Evolutionary conservation across 2,329 filamentous ascomycete species (phyloP).

Genomic region (Colletotrichum aenigma): DNA sequence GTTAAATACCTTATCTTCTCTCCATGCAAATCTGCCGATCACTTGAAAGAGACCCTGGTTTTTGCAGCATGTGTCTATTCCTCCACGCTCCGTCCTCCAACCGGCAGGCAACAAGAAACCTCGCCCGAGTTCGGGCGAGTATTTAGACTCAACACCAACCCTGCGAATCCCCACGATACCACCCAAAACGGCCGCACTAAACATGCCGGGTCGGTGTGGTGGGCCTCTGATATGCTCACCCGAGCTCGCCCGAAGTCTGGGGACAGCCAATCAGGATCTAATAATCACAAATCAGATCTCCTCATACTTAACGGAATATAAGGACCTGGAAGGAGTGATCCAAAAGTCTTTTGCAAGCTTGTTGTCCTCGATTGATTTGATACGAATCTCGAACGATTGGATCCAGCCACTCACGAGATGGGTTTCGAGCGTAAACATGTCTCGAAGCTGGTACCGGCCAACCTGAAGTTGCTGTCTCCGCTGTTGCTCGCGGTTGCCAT

Average conservation of each 20-base stretch:
- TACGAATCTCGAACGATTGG: neutral
- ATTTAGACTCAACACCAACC: neutral
- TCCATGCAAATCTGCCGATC: neutral
- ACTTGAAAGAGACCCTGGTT: neutral
- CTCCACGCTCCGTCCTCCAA: neutral
- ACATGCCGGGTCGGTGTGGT: conserved; percentile 36
- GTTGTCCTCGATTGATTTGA: neutral
- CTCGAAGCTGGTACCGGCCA: conserved; percentile 7
- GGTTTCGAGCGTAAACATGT: conserved; percentile 9
- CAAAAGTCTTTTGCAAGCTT: neutral
- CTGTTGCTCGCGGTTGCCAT: conserved; percentile 10
- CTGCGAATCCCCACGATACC: neutral
- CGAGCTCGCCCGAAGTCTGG: conserved; percentile 13
- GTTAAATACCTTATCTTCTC: neutral
- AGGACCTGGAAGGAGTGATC: neutral
- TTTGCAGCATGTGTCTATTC: no score
- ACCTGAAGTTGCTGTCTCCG: conserved; percentile 7
- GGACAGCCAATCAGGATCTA: neutral
- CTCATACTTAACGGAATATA: neutral
- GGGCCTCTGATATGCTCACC: conserved; percentile 37
- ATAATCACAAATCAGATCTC: neutral
- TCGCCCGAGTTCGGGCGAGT: conserved; percentile 13
- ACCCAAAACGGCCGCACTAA: neutral
- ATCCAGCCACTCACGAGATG: neutral
- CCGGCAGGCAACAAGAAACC: neutral